A percentile compares a stretch with the other conserved stretches of the same genome.
Evolutionary conservation across 2,329 filamentous ascomycete genomes (phyloP).

Genomic region (Fusarium tjaetaba): DNA sequence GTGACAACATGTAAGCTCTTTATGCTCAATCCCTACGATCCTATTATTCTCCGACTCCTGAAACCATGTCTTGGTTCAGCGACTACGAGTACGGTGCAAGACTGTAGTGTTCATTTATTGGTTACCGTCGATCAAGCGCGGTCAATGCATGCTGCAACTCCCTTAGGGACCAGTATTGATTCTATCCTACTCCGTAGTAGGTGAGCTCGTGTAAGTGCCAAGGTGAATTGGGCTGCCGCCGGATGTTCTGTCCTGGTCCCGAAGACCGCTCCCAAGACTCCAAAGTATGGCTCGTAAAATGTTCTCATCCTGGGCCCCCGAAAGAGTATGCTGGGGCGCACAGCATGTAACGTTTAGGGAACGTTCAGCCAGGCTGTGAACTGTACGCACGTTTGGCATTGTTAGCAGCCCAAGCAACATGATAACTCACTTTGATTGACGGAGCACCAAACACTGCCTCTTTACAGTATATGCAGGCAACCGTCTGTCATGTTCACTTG

Average conservation of each 20-base stretch:
- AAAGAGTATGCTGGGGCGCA: neutral
- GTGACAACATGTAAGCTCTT: slow-evolving; percentile 27
- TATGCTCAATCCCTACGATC: slow-evolving; percentile 19
- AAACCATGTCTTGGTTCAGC: slow-evolving; percentile 30
- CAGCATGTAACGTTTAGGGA: neutral
- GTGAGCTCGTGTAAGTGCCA: neutral
- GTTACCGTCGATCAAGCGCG: neutral
- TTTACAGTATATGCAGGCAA: slow-evolving; percentile 8
- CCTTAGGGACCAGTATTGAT: neutral
- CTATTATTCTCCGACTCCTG: slow-evolving; percentile 22
- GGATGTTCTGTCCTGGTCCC: neutral
- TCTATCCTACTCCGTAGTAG: neutral
- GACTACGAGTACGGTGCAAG: neutral
- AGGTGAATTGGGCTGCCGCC: neutral
- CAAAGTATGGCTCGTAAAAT: neutral
- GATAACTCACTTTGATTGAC: slow-evolving; percentile 1
- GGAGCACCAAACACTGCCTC: neutral
- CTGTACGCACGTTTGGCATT: neutral
- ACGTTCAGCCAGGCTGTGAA: neutral
- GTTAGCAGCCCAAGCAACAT: slow-evolving; percentile 5
- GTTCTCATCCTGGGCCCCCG: neutral
- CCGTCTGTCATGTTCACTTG: neutral
- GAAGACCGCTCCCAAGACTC: neutral
- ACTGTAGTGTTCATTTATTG: neutral
- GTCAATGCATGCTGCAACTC: neutral